phyloP scores from a whole-genome alignment of 2,329 filamentous ascomycete species.

The Colletotrichum zoysiae region DNA sequence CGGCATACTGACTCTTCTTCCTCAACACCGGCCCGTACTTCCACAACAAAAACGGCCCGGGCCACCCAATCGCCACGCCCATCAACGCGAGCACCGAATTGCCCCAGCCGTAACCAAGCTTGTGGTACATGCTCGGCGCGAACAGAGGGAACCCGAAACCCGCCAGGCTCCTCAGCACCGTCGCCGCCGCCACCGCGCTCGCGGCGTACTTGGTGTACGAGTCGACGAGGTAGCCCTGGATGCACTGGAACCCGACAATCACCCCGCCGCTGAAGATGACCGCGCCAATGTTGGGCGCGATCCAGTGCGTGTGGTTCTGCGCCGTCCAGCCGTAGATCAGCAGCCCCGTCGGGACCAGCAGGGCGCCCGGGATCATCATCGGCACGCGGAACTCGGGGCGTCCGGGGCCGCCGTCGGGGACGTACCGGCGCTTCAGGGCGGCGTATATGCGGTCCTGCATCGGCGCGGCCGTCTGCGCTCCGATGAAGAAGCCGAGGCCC shows the following conservation, averaged over 20 bases:
- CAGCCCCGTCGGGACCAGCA: constrained; percentile 58
- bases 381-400: constrained; percentile 59
- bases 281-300: constrained; percentile 59
- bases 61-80: constrained; percentile 56
- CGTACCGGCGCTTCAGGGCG: constrained; percentile 56
- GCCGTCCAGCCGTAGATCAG: constrained; percentile 62
- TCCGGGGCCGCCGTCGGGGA: constrained; percentile 50
- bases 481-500: constrained; percentile 63
- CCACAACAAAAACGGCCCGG: constrained; percentile 60
- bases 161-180: constrained; percentile 60
- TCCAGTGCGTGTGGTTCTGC: constrained; percentile 58
- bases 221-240: constrained; percentile 62
- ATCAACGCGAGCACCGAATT: constrained; percentile 58
- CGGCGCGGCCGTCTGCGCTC: constrained; percentile 57
- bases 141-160: constrained; percentile 67
- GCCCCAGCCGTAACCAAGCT: constrained; percentile 57
- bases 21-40: constrained; percentile 57
- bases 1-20: constrained; percentile 39
- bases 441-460: constrained; percentile 61
- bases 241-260: constrained; percentile 59
- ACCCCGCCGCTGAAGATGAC: constrained; percentile 53
- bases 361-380: constrained; percentile 56
- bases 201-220: constrained; percentile 61
- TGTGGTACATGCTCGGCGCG: constrained; percentile 59
- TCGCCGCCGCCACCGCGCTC: constrained; percentile 58